Percentiles rank a stretch among this genome's conserved stretches.
Evolutionary conservation across 1,284 basidiomycete species (phyloP).

Genomic region (Omphalotus olearius): DNA sequence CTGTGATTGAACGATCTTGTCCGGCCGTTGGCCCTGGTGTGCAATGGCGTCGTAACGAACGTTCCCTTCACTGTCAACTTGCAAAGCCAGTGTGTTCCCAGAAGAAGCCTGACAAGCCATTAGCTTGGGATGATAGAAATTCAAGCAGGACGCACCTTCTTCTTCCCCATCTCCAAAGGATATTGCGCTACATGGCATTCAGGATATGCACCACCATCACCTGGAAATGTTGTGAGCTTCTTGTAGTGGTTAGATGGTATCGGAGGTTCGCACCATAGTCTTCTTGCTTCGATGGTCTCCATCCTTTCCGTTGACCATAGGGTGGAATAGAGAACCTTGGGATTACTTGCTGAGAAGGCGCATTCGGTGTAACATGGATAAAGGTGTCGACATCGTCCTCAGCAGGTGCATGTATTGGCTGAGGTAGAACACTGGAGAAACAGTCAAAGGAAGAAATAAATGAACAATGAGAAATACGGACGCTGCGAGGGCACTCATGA

Average conservation of each 20-base stretch:
- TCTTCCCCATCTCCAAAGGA: slow-evolving; percentile 91
- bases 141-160: slow-evolving; percentile 61
- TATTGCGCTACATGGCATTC: slow-evolving; percentile 98
- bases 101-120: slow-evolving; percentile 62
- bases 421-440: slow-evolving; percentile 53
- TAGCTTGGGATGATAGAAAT: neutral
- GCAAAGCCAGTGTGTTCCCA: slow-evolving; percentile 92
- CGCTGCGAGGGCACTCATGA: slow-evolving; percentile 61
- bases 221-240: slow-evolving; percentile 22
- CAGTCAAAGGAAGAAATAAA: neutral
- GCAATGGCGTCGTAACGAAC: slow-evolving; percentile 98
- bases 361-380: slow-evolving; percentile 24
- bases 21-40: slow-evolving; percentile 86
- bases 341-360: slow-evolving; percentile 44
- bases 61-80: slow-evolving; percentile 95
- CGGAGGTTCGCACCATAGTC: slow-evolving; percentile 86
- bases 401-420: slow-evolving; percentile 53
- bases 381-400: slow-evolving; percentile 58
- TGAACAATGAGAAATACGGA: slow-evolving; percentile 29
- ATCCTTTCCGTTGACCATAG: slow-evolving; percentile 83
- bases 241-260: neutral
- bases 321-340: slow-evolving; percentile 60
- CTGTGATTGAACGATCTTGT: slow-evolving; percentile 87
- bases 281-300: slow-evolving; percentile 79
- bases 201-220: slow-evolving; percentile 92